phyloP scores from a whole-genome alignment of 2,329 filamentous ascomycete genomes.

The Pseudogymnoascus sp. region DNA sequence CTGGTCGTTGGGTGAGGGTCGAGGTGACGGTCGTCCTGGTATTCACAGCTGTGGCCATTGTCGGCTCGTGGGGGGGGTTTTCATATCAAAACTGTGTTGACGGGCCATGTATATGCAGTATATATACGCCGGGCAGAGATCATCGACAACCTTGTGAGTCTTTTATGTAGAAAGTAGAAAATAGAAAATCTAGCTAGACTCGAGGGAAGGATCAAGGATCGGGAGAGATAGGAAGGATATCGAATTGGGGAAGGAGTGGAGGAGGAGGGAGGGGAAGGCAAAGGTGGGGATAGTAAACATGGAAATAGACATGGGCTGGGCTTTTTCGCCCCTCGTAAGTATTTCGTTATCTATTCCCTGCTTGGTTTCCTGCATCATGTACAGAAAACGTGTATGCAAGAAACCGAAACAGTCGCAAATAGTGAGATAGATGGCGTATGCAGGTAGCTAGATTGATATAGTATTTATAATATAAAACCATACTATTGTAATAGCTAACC shows the following conservation, averaged over 20 bases:
- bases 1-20: conserved; percentile 5
- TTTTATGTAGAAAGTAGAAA: not conserved
- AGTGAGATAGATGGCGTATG: not conserved
- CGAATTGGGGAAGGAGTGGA: not conserved
- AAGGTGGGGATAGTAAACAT: not conserved
- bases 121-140: not conserved
- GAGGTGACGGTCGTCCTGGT: conserved; percentile 3
- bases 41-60: conserved; percentile 7
- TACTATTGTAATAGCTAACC: too few species aligned
- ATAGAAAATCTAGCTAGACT: not conserved
- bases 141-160: not conserved
- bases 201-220: not conserved
- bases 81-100: not conserved
- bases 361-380: not conserved
- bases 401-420: not conserved
- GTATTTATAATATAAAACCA: not conserved
- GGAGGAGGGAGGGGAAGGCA: not conserved
- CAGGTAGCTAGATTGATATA: not conserved
- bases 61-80: not conserved
- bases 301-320: not conserved
- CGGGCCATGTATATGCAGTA: not conserved
- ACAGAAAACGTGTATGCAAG: not conserved
- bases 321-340: not conserved
- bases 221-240: not conserved
- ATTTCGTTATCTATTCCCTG: conserved; percentile 2